Conservation (phyloP, 441 rosid genomes). For the Populus hybrid region DNA sequence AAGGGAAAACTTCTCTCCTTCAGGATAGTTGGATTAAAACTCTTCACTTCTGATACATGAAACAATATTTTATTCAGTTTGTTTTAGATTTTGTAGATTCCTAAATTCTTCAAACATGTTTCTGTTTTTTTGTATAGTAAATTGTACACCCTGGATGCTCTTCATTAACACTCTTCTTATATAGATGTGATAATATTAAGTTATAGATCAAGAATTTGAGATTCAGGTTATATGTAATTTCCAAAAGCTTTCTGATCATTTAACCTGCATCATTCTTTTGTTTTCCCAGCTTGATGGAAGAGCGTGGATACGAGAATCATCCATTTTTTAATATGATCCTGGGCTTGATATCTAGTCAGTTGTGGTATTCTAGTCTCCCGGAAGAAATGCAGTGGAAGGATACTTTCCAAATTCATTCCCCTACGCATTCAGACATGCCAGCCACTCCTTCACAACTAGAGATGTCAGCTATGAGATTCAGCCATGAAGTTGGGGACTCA, state of each 20-base stretch:
- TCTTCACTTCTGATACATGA: neutral
- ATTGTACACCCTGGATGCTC: neutral
- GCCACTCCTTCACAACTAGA: conserved; percentile 21
- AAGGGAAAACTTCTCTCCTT: neutral
- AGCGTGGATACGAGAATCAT: conserved; percentile 41
- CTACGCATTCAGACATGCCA: conserved; percentile 30
- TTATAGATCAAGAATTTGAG: neutral
- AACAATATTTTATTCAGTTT: neutral
- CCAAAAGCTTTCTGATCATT: neutral
- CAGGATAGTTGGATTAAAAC: neutral
- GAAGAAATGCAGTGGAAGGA: conserved; percentile 42
- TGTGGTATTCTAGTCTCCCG: conserved; percentile 54
- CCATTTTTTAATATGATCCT: conserved; percentile 49
- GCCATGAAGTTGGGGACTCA: conserved; percentile 24
- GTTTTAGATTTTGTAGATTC: neutral
- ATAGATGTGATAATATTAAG: neutral
- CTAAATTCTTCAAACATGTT: neutral
- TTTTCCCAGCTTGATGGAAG: conserved; percentile 55
- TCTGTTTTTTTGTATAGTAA: neutral
- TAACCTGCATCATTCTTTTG: conserved; percentile 1
- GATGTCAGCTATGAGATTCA: conserved; percentile 29
- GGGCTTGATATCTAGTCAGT: conserved; percentile 63
- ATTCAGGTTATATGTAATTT: neutral
- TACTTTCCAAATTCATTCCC: conserved; percentile 20
- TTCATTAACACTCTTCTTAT: neutral